A percentile compares a stretch with the other conserved stretches of the same genome.
Evolutionary conservation across 331 rosid species (phyloP).

Genomic region (Pyrus hybrid): DNA sequence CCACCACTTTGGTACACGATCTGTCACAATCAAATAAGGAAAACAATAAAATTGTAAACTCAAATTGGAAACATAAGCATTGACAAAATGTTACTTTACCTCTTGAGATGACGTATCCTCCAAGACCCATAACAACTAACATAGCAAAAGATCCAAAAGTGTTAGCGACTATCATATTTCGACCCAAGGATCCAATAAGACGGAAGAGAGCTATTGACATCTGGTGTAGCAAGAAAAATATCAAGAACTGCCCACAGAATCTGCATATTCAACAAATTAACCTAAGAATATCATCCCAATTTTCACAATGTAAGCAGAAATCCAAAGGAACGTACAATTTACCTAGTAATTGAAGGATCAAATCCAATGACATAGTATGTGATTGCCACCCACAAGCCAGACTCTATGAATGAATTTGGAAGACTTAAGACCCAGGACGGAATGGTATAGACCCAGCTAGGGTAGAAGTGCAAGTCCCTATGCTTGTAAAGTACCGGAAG

Average conservation of each 20-base stretch:
- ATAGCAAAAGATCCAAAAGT: constrained; percentile 98
- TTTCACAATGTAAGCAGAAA: constrained; percentile 6
- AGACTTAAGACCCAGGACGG: constrained; percentile 92
- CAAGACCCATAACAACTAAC: constrained; percentile 98
- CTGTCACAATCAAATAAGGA: constrained; percentile 37
- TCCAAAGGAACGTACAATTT: constrained; percentile 14
- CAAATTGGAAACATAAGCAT: constrained; percentile 10
- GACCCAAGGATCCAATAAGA: constrained; percentile 94
- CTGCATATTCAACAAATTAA: constrained; percentile 45
- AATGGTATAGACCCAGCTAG: constrained; percentile 91
- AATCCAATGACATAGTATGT: constrained; percentile 86
- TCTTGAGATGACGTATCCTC: constrained; percentile 86
- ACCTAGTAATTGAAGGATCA: constrained; percentile 87
- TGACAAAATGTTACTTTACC: constrained; percentile 35
- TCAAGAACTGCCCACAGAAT: constrained; percentile 70
- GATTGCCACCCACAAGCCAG: constrained; percentile 91
- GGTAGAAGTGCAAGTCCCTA: constrained; percentile 92
- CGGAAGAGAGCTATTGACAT: constrained; percentile 96
- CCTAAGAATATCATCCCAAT: constrained; percentile 18
- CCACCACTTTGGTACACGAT: constrained; percentile 89
- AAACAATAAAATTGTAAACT: constrained; percentile 7
- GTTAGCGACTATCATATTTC: constrained; percentile 93
- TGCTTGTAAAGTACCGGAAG: constrained; percentile 98
- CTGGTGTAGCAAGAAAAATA: constrained; percentile 86
- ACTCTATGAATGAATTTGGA: constrained; percentile 79